phyloP scores from a whole-genome alignment of 1,139 yeast genomes.

The Nakaseomyces delphensis region DNA sequence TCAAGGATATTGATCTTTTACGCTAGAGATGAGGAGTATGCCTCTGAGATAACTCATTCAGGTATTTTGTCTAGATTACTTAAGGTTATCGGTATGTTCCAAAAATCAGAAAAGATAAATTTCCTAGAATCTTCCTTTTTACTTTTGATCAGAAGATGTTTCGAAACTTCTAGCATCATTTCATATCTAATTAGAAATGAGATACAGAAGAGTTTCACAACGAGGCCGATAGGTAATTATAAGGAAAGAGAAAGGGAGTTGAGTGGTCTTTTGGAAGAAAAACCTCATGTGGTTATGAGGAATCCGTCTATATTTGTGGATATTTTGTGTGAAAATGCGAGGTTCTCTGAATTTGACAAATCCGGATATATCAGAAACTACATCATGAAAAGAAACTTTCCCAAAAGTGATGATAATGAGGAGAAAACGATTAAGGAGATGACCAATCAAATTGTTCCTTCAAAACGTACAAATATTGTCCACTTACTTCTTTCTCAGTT shows the following conservation, averaged over 20 bases:
- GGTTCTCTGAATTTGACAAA: conserved; percentile 43
- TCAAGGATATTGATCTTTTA: conserved; percentile 47
- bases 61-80: conserved; percentile 34
- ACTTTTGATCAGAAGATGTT: conserved; percentile 56
- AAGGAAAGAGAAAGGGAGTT: conserved; percentile 40
- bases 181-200: conserved; percentile 44
- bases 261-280: conserved; percentile 45
- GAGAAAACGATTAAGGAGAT: conserved; percentile 23
- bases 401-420: conserved; percentile 36
- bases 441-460: conserved; percentile 4
- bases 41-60: conserved; percentile 39
- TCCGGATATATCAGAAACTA: conserved; percentile 27
- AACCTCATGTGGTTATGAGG: conserved; percentile 49
- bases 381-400: conserved; percentile 23
- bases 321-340: conserved; percentile 41
- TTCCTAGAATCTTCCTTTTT: conserved; percentile 34
- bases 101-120: conserved; percentile 28
- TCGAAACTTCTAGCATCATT: conserved; percentile 52
- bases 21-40: conserved; percentile 39
- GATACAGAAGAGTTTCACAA: conserved; percentile 35
- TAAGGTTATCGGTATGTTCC: conserved; percentile 30
- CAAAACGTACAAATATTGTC: conserved; percentile 48
- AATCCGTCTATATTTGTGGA: conserved; percentile 49
- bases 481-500: conserved; percentile 55
- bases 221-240: conserved; percentile 28